Evolutionary conservation across 2,329 filamentous ascomycete species (phyloP).

Genomic region (Aspergillus ochraceoroseus): DNA sequence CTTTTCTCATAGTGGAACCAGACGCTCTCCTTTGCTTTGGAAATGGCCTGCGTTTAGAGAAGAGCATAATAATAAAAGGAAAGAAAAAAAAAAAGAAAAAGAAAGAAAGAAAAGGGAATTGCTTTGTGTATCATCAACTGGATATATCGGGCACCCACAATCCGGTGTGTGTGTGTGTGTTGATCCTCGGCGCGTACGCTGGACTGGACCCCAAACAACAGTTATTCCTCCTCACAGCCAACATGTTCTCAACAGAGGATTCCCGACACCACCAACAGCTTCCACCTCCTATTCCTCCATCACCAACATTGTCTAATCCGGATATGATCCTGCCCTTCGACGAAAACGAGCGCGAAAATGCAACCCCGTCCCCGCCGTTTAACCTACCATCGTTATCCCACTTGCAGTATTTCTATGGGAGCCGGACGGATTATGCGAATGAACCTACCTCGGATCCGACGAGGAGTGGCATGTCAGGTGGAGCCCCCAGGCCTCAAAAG

Average conservation of each 20-base stretch:
- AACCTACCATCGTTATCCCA: slow-evolving; percentile 46
- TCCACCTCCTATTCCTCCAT: slow-evolving; percentile 51
- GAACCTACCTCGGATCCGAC: slow-evolving; percentile 10
- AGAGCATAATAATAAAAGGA: not conserved
- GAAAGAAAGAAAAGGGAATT: slow-evolving; percentile 9
- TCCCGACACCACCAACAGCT: slow-evolving; percentile 10
- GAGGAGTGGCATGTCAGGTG: slow-evolving; percentile 1
- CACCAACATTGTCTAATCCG: slow-evolving; percentile 84
- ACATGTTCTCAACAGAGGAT: slow-evolving; percentile 11
- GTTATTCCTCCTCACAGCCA: not conserved
- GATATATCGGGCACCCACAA: slow-evolving; percentile 6
- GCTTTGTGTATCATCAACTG: slow-evolving; percentile 2
- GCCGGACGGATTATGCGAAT: slow-evolving; percentile 14
- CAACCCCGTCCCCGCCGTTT: slow-evolving; percentile 50
- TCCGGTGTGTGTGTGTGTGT: not conserved
- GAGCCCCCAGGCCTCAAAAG: slow-evolving; percentile 21
- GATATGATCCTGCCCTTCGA: slow-evolving; percentile 88
- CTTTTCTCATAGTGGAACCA: slow-evolving; percentile 6
- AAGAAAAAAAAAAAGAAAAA: not conserved
- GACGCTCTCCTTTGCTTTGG: slow-evolving; percentile 5
- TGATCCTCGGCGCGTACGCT: not conserved
- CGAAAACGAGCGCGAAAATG: slow-evolving; percentile 49
- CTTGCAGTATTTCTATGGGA: slow-evolving; percentile 36
- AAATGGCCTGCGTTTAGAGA: slow-evolving; percentile 10
- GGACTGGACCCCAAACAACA: not conserved